These are phyloP conservation scores for Myxozyma monticola DNA, from an alignment of 805 yeast species.

Conservation along the genomic window DNA sequence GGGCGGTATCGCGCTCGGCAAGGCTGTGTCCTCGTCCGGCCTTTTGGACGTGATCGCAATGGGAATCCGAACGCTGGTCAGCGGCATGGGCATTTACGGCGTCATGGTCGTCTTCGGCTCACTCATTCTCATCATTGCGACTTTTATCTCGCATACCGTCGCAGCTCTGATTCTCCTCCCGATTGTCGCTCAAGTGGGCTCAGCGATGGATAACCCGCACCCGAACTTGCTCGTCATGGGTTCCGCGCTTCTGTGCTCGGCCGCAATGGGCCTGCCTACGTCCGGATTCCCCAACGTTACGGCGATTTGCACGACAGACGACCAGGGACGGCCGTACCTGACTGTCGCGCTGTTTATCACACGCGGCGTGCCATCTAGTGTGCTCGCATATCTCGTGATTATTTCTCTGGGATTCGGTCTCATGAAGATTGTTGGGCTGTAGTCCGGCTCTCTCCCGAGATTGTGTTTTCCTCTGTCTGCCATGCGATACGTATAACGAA, in stretches of 20 bases:
- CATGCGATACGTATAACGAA: too few relatives aligned
- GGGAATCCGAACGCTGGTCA: conserved; percentile 64
- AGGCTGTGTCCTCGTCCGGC: conserved; percentile 91
- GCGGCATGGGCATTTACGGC: conserved; percentile 66
- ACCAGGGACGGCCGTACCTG: conserved; percentile 84
- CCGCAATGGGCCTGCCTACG: conserved; percentile 97
- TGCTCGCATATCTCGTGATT: conserved; percentile 69
- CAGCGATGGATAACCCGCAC: conserved; percentile 56
- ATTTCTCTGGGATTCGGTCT: conserved; percentile 77
- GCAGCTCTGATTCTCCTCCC: conserved; percentile 94
- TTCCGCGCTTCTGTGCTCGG: conserved; percentile 71
- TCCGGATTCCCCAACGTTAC: conserved; percentile 98
- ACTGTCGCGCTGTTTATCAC: conserved; percentile 84
- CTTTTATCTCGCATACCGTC: conserved; percentile 95
- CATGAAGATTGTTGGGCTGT: conserved; percentile 61
- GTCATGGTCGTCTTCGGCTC: conserved; percentile 79
- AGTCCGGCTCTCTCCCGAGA: too few relatives aligned
- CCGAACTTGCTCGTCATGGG: conserved; percentile 76
- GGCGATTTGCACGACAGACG: conserved; percentile 92
- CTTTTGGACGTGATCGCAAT: conserved; percentile 75
- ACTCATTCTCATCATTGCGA: conserved; percentile 79
- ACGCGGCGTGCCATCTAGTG: conserved; percentile 85
- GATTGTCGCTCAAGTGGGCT: conserved; percentile 85
- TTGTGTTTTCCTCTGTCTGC: too few relatives aligned
- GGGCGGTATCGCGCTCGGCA: conserved; percentile 97